Evolutionary conservation across 225 moss, liverwort and hornwort species (phyloP).

Genomic region (Rhytidiadelphus loreus): DNA sequence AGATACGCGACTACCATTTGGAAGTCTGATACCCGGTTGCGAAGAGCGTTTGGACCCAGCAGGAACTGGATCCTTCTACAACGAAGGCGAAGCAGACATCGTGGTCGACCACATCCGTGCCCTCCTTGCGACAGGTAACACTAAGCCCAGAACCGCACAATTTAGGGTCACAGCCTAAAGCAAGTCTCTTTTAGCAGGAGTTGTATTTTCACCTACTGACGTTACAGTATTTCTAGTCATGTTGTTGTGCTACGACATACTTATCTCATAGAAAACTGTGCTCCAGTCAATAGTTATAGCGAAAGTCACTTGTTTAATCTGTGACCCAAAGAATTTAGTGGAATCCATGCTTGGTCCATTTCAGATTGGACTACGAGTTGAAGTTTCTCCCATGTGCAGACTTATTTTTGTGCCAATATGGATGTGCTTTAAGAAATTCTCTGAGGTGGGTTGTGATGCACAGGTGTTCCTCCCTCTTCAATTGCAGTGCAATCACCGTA

Average conservation of each 20-base stretch:
- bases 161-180: not conserved
- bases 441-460: not conserved
- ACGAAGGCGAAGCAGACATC: constrained; percentile 94
- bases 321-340: not conserved
- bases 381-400: not conserved
- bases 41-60: constrained; percentile 88
- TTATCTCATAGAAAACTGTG: not conserved
- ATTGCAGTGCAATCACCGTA: constrained; percentile 95
- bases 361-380: not conserved
- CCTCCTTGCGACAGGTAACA: constrained; percentile 67
- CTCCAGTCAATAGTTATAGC: not conserved
- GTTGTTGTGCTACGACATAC: not conserved
- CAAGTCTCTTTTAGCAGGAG: not conserved
- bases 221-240: not conserved
- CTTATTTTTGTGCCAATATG: not conserved
- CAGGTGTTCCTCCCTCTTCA: constrained; percentile 69
- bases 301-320: not conserved
- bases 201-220: not conserved
- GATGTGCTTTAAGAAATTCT: not conserved
- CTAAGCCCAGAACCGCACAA: not conserved
- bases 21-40: constrained; percentile 90
- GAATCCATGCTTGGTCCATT: not conserved
- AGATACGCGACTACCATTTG: constrained; percentile 83
- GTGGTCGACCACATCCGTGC: constrained; percentile 78
- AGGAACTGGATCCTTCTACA: constrained; percentile 92